Conservation (phyloP, 352 stramenopile genomes). For the Saprolegnia parasitica region DNA sequence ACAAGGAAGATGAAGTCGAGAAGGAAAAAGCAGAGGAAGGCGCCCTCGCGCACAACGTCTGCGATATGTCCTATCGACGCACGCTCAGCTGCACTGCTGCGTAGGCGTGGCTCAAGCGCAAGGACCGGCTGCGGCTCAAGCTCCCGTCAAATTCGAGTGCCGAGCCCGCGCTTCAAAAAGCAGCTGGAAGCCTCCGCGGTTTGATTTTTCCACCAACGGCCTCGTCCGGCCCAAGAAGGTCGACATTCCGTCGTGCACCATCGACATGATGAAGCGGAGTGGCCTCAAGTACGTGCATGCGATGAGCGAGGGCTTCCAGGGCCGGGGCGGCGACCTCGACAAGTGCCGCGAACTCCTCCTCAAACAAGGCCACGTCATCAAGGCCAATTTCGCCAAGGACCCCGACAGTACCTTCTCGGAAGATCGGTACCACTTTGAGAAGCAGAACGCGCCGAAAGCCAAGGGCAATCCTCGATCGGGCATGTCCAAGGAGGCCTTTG, state of each 20-base stretch:
- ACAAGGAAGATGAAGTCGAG: slow-evolving; percentile 59
- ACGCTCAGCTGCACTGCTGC: background rate
- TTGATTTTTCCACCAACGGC: slow-evolving; percentile 71
- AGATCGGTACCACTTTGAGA: slow-evolving; percentile 71
- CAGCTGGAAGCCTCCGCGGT: slow-evolving; percentile 43
- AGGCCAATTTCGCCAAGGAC: slow-evolving; percentile 60
- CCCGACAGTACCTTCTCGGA: slow-evolving; percentile 56
- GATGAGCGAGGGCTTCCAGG: slow-evolving; percentile 83
- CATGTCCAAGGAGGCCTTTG: slow-evolving; percentile 70
- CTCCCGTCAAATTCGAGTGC: slow-evolving; percentile 36
- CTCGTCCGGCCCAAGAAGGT: slow-evolving; percentile 54
- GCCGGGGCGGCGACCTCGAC: slow-evolving; percentile 73
- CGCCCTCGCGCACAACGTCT: slow-evolving; percentile 67
- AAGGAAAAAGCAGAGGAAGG: slow-evolving; percentile 68
- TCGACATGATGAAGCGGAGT: slow-evolving; percentile 69
- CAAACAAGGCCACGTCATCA: slow-evolving; percentile 69
- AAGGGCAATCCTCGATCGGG: slow-evolving; percentile 41
- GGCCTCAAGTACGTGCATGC: slow-evolving; percentile 80
- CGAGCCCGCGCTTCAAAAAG: background rate
- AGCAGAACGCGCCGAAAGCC: slow-evolving; percentile 51
- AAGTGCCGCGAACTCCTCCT: slow-evolving; percentile 68
- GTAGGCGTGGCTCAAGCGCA: slow-evolving; percentile 45
- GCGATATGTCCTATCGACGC: slow-evolving; percentile 29
- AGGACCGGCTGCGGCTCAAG: slow-evolving; percentile 68
- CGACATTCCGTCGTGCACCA: slow-evolving; percentile 58